Evolutionary conservation across 2,329 filamentous ascomycete species (phyloP).

Genomic region (Epicoccum nigrum): DNA sequence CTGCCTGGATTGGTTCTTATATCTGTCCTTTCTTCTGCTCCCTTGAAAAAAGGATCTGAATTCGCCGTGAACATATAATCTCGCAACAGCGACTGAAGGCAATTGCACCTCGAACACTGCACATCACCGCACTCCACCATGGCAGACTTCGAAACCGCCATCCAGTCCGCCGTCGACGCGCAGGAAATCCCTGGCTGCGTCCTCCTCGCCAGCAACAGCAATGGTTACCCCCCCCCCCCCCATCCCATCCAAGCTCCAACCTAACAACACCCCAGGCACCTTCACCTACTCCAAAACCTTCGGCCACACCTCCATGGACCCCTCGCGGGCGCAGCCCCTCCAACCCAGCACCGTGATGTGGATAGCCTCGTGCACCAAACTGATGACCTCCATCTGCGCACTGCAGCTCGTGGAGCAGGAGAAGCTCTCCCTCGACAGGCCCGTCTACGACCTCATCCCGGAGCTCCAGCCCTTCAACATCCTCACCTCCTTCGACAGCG

Average conservation of each 20-base stretch:
- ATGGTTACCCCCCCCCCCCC: conserved; percentile 19
- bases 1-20: too few species aligned
- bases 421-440: conserved; percentile 39
- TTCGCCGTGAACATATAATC: too few species aligned
- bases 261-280: background rate
- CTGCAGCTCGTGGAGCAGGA: conserved; percentile 47
- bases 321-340: conserved; percentile 3
- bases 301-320: conserved; percentile 33
- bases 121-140: background rate
- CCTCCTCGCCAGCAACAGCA: conserved; percentile 28
- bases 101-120: too few species aligned
- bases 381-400: conserved; percentile 43
- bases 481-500: conserved; percentile 33
- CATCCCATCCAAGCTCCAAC: too few species aligned
- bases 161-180: conserved; percentile 28
- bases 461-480: conserved; percentile 38
- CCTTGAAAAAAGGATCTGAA: too few species aligned
- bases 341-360: conserved; percentile 40
- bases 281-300: conserved; percentile 46
- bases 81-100: too few species aligned
- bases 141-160: conserved; percentile 24
- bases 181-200: conserved; percentile 31
- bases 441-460: conserved; percentile 41
- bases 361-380: conserved; percentile 50
- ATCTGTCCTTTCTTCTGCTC: background rate